A percentile compares a stretch with the other conserved stretches of the same genome.
Evolutionary conservation across 768 basidiomycete genomes (phyloP).

Genomic region (Termitomyces eurrhizus): DNA sequence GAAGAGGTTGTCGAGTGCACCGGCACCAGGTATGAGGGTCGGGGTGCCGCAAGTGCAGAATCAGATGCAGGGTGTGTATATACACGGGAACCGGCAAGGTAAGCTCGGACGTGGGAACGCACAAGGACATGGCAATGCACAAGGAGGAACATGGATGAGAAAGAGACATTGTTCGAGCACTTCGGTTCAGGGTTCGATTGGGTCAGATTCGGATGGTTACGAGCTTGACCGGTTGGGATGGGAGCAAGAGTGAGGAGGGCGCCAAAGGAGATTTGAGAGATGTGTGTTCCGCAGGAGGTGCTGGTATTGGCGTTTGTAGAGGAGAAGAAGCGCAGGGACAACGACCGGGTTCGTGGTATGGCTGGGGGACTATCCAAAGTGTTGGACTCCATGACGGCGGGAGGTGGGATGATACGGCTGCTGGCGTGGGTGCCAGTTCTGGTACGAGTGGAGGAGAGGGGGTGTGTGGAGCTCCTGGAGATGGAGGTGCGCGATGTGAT

Average conservation of each 20-base stretch:
- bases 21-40: too few species aligned
- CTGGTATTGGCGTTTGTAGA: not conserved
- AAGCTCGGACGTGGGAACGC: too few species aligned
- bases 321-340: not conserved
- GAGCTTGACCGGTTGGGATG: not conserved
- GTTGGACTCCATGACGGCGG: not conserved
- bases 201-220: not conserved
- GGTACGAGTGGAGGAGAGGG: too few species aligned
- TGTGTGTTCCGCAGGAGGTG: not conserved
- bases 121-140: too few species aligned
- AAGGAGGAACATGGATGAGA: not conserved
- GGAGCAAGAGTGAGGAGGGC: not conserved
- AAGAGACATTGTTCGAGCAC: not conserved
- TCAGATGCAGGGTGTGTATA: not conserved
- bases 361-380: not conserved
- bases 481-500: too few species aligned
- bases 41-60: not conserved
- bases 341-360: not conserved
- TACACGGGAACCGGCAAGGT: not conserved
- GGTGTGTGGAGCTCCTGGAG: too few species aligned
- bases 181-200: not conserved
- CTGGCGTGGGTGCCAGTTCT: too few species aligned
- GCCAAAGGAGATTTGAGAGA: not conserved
- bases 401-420: too few species aligned
- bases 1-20: too few species aligned